Evolutionary conservation across 2,329 filamentous ascomycete genomes (phyloP).

Genomic region (Dryadomyces sulphureus): DNA sequence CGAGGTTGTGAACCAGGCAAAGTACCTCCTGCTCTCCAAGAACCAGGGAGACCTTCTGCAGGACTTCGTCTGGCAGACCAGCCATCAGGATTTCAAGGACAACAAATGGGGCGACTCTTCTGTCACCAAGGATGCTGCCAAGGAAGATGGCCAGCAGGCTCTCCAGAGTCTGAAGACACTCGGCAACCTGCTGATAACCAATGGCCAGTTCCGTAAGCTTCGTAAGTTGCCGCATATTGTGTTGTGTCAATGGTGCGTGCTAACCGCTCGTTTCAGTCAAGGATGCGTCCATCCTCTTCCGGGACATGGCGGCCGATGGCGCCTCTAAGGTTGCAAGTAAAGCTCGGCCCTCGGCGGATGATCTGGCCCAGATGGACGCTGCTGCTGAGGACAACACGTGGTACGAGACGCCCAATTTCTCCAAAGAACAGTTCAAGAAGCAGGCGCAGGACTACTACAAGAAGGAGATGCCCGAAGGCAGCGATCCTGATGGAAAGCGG

Average conservation of each 20-base stretch:
- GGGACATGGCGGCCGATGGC: conserved; percentile 85
- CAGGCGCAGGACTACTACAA: conserved; percentile 51
- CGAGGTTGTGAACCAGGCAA: conserved; percentile 70
- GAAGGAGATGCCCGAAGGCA: conserved; percentile 25
- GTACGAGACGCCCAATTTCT: conserved; percentile 74
- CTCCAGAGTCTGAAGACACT: conserved; percentile 76
- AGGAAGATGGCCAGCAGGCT: conserved; percentile 72
- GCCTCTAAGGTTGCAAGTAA: conserved; percentile 62
- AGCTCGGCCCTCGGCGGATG: conserved; percentile 65
- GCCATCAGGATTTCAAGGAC: conserved; percentile 53
- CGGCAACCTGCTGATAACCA: conserved; percentile 80
- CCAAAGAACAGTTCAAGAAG: conserved; percentile 51
- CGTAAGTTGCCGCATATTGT: conserved; percentile 35
- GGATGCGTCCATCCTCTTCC: conserved; percentile 66
- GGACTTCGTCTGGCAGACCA: conserved; percentile 92
- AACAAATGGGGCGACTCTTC: conserved; percentile 50
- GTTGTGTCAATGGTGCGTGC: background rate
- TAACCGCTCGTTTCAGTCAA: conserved; percentile 33
- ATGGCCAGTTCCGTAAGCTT: conserved; percentile 90
- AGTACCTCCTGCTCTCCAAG: conserved; percentile 76
- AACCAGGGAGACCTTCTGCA: conserved; percentile 90
- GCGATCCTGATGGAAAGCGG: conserved; percentile 43
- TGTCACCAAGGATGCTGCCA: conserved; percentile 59
- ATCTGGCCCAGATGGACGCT: conserved; percentile 62
- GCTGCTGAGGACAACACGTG: conserved; percentile 84